Evolutionary conservation across 1,284 basidiomycete genomes (phyloP).

Genomic region (Amylostereum areolatum): DNA sequence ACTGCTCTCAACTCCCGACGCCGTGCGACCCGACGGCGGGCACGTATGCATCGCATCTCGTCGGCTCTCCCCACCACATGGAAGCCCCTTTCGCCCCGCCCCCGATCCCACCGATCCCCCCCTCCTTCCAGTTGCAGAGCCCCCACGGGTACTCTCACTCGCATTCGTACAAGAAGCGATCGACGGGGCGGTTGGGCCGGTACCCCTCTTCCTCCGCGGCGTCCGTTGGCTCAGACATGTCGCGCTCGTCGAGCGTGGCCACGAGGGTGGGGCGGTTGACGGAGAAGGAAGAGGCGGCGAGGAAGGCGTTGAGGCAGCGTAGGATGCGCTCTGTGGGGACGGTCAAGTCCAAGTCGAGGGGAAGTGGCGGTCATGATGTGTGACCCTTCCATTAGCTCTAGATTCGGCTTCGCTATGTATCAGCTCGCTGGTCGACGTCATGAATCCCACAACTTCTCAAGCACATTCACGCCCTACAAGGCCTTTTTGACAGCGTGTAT

Average conservation of each 20-base stretch:
- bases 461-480: too few species aligned
- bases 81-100: constrained; percentile 8
- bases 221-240: constrained; percentile 28
- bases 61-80: neutral
- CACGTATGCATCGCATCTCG: neutral
- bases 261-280: constrained; percentile 20
- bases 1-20: neutral
- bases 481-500: too few species aligned
- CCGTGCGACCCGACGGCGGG: neutral
- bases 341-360: neutral
- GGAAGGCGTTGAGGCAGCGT: constrained; percentile 28
- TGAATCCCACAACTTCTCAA: too few species aligned
- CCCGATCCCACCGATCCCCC: constrained; percentile 15
- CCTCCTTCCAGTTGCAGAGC: neutral
- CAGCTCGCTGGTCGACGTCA: neutral
- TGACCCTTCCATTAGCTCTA: neutral
- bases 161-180: constrained; percentile 18
- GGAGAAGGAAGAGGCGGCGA: constrained; percentile 29
- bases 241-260: constrained; percentile 17
- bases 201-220: constrained; percentile 26
- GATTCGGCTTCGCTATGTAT: neutral
- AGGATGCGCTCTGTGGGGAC: constrained; percentile 15
- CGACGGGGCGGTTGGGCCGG: constrained; percentile 15
- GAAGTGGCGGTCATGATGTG: neutral
- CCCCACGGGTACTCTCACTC: constrained; percentile 4